Base-by-base conservation (phyloP, 768 basidiomycete genomes). In the Russula virescens region DNA sequence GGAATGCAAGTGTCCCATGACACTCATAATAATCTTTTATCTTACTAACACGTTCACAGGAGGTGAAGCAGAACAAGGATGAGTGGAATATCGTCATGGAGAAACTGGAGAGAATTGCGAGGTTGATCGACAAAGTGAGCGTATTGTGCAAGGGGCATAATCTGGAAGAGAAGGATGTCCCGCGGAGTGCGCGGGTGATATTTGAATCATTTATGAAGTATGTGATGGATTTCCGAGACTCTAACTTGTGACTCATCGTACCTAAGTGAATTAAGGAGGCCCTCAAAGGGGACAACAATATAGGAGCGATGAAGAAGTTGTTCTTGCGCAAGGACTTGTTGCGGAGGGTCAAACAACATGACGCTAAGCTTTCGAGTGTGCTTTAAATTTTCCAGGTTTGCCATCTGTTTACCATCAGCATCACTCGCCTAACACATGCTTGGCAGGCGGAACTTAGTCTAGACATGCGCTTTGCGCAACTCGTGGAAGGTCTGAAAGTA, bases 271-370 rank as follows among this genome's bases (percentile, higher is more conserved):
- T 28, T 62, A 42, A 31, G 26, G 9, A 2, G 19, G 40, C 54
- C 14, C 54, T 55, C 9, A 43, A 55, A 26, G 7, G n/a, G 26
- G 28, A 26, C 28, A 16, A 6, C 1, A 19, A 55, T 18, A 7
- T 43, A 3, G 19, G 42, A 26, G 8, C 6, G 2, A 16, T 55
- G 25, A 55, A 55, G 40, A 28, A 28, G 19, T 14, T 45, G 1
- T 19, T 55, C 3, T 47, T 40, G 4, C 53, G 61, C 10, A 38
- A 9, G n/a, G 61, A 62, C 16, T 26, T 62, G 35, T 55, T 56
- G 2, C 21, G 21, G 21, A 35, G 16, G 11, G 35, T 62, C 0
- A 56, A 18, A 34, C n/a, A 26, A 3, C 56, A 55, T 51, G 55
- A 62, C 21, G 47, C 4, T 16, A 26, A 55, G 53, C 31, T 62